Percentiles rank a stretch among this genome's conserved stretches.
Conservation (phyloP, 129 eudicot genomes). For the Flaveria brownii region DNA sequence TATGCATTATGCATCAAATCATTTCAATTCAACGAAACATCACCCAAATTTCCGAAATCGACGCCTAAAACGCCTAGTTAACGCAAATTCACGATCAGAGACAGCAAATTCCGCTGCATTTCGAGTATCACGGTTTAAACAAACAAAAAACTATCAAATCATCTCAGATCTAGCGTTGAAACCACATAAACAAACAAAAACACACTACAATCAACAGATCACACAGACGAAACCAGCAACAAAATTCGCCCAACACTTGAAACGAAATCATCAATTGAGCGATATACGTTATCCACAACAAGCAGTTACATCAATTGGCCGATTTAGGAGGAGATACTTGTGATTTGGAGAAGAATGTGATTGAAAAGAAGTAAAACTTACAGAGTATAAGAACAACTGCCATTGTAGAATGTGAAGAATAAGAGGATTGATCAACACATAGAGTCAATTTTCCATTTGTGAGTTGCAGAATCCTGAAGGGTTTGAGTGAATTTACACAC, state of each 20-base stretch:
- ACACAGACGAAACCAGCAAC: slow-evolving; percentile 4
- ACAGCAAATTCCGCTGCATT: slow-evolving; percentile 18
- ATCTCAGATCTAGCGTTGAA: slow-evolving; percentile 27
- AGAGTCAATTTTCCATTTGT: not conserved
- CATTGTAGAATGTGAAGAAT: slow-evolving; percentile 19
- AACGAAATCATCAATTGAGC: slow-evolving; percentile 13
- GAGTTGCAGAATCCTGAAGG: not conserved
- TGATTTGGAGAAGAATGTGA: slow-evolving; percentile 12
- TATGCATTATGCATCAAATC: slow-evolving; percentile 10
- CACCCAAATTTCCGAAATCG: slow-evolving; percentile 8
- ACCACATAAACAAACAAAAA: slow-evolving; percentile 5
- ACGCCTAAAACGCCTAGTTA: slow-evolving; percentile 5
- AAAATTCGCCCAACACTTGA: not conserved
- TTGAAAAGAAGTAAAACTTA: slow-evolving; percentile 6
- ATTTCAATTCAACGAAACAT: not conserved
- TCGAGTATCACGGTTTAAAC: not conserved
- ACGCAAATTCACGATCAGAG: not conserved
- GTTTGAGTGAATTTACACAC: slow-evolving; percentile 18
- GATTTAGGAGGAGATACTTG: not conserved
- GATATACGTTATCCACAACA: not conserved
- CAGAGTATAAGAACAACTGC: slow-evolving; percentile 30
- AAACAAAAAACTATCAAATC: slow-evolving; percentile 1
- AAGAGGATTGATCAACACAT: not conserved
- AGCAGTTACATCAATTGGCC: slow-evolving; percentile 27
- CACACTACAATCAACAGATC: slow-evolving; percentile 28